Percentiles rank a stretch among this genome's conserved stretches.
phyloP scores from a whole-genome alignment of 2,329 filamentous ascomycete species.

The Venturia pyrina region DNA sequence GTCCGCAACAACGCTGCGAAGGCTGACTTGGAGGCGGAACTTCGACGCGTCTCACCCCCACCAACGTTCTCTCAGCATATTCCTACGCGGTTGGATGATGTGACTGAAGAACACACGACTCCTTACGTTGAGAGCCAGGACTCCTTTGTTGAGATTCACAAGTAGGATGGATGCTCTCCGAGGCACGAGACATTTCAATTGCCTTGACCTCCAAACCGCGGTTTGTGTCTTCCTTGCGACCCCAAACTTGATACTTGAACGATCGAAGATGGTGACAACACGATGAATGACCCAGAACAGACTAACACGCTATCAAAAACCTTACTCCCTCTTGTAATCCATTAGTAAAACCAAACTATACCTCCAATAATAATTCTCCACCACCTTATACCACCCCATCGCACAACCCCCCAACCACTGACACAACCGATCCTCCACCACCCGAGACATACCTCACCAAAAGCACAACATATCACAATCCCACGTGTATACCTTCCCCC shows the following conservation, averaged over 20 bases:
- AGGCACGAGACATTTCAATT: no score
- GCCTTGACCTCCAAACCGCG: neutral
- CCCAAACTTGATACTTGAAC: neutral
- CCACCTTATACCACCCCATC: no score
- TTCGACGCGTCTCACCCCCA: neutral
- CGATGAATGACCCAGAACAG: neutral
- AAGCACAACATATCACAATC: neutral
- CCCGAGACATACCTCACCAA: neutral
- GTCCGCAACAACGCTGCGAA: neutral
- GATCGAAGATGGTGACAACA: neutral
- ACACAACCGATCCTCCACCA: neutral
- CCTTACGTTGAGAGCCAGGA: constrained; percentile 4
- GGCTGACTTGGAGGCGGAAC: neutral
- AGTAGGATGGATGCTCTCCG: neutral
- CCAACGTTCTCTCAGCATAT: neutral
- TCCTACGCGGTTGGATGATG: neutral
- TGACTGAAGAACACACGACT: neutral
- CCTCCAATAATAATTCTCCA: no score
- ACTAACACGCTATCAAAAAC: no score
- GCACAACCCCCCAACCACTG: no score
- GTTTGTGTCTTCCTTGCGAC: neutral
- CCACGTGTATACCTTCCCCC: neutral
- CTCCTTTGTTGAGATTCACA: constrained; percentile 7
- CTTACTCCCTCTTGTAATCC: no score
- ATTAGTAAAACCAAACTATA: no score